Percentiles rank a stretch among this genome's conserved stretches.
These are phyloP conservation scores for Spiraea crenata DNA, from an alignment of 331 rosid genomes.

Conservation along the genomic window DNA sequence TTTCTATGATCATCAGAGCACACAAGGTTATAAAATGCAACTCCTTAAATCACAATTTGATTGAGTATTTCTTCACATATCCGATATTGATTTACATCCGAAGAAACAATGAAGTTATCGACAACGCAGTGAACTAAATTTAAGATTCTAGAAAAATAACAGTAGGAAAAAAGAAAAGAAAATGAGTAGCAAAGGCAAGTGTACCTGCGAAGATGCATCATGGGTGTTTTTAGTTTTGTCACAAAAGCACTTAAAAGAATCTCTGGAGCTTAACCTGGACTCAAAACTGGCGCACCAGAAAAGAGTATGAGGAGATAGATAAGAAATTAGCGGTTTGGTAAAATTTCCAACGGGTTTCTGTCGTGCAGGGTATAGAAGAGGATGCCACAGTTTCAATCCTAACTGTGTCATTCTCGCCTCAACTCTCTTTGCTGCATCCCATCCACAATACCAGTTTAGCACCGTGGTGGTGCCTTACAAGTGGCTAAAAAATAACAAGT, in stretches of 20 bases:
- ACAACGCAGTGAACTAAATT: too few relatives aligned
- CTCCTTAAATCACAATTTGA: too few relatives aligned
- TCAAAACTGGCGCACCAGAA: conserved; percentile 16
- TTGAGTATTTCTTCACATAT: too few relatives aligned
- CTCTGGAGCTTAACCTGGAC: conserved; percentile 21
- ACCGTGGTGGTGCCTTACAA: too few relatives aligned
- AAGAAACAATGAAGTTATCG: too few relatives aligned
- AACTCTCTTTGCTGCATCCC: neutral
- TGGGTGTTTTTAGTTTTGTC: conserved; percentile 31
- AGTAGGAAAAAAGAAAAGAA: too few relatives aligned
- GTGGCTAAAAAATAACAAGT: too few relatives aligned
- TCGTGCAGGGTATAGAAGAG: conserved; percentile 7
- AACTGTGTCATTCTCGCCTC: conserved; percentile 29
- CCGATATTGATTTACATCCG: too few relatives aligned
- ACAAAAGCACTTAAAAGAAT: conserved; percentile 42
- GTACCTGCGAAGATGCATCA: conserved; percentile 43
- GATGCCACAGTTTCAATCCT: conserved; percentile 14
- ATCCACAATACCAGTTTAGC: too few relatives aligned
- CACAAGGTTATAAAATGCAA: too few relatives aligned
- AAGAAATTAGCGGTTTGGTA: conserved; percentile 2
- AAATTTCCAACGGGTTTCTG: neutral
- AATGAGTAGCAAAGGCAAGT: neutral
- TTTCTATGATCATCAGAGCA: too few relatives aligned
- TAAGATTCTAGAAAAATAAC: too few relatives aligned
- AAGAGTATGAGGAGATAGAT: conserved; percentile 12